Evolutionary conservation across 768 basidiomycete genomes (phyloP), one percentile per base, ranked within the genome.

Genomic region (Hygrophorus pudorinus): DNA sequence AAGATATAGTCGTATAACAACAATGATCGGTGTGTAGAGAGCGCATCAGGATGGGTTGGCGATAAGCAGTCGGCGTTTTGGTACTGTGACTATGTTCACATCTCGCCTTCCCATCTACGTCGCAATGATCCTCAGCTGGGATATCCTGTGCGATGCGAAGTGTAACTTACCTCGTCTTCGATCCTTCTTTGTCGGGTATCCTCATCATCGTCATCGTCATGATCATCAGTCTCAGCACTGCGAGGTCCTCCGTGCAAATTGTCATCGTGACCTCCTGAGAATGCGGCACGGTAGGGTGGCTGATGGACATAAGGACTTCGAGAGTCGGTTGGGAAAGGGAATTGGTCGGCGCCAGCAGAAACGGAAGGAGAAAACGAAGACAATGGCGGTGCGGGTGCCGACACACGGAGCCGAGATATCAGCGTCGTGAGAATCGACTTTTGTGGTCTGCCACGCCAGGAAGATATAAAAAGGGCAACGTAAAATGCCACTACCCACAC

Each of bases 11-110:
- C 24, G 24, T 24, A 24, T 3, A 7, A 24, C 24, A 24, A 24
- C 24, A 24, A 24, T 3, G 24, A 24, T 7, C 17, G 18, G 28
- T 8, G 20, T 7, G 24, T 24, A 24, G 24, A 24, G 7, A 24
- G 24, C 7, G 32, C 29, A 51, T 65, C 59, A 68, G 51, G 71
- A 72, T 11, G 82, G 84, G 60, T 90, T 90, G 42, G 76, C 72
- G 38, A 89, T 73, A 70, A 78, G 78, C 45, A 90, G 63, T 55
- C 74, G 78, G 51, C 85, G 82, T 57, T 76, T 80, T 14, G 87
- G 87, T 34, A 78, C 71, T 4, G 78, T 80, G 48, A 89, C 75
- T 54, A 89, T 85, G n/a, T 82, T 83, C 24, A 89, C 85, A 51
- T 89, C 85, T 39, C 87, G 74, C 51, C 85, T 70, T 31, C 70